A percentile compares a stretch with the other conserved stretches of the same genome.
Conservation (phyloP, 169 alveolate species). For the Plasmodium coatneyi region DNA sequence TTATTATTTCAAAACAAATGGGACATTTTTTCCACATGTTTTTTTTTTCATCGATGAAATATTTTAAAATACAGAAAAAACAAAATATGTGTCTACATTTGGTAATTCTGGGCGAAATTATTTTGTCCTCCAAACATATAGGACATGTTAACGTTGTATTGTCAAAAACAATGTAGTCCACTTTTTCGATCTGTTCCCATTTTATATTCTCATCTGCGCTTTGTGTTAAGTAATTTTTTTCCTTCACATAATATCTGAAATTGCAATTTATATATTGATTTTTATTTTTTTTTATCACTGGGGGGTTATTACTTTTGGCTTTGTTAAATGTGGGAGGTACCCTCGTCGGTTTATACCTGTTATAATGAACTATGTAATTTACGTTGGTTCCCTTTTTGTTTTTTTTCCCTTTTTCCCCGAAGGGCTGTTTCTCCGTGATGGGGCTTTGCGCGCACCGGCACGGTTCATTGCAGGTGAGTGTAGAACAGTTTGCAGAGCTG, state of each 20-base stretch:
- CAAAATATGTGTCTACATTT: conserved; percentile 80
- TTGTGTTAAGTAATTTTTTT: conserved; percentile 43
- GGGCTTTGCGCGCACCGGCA: background rate
- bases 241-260: conserved; percentile 64
- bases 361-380: conserved; percentile 52
- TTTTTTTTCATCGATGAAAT: conserved; percentile 71
- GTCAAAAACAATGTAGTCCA: conserved; percentile 76
- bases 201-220: conserved; percentile 39
- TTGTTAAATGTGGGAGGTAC: conserved; percentile 9
- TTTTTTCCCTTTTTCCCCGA: conserved; percentile 20
- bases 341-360: conserved; percentile 57
- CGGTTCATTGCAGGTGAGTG: background rate
- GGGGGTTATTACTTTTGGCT: background rate
- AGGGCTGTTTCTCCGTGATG: background rate
- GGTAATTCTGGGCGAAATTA: conserved; percentile 76
- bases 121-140: conserved; percentile 78
- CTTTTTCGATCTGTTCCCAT: conserved; percentile 77
- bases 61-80: conserved; percentile 78
- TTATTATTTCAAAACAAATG: conserved; percentile 42
- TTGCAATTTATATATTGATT: conserved; percentile 70
- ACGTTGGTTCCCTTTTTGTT: conserved; percentile 44
- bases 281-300: conserved; percentile 31
- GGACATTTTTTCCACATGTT: conserved; percentile 60
- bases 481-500: background rate
- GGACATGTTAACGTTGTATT: conserved; percentile 78